Base-by-base conservation (phyloP, 495 filamentous ascomycete species). In the Penicillium diatomitis region DNA sequence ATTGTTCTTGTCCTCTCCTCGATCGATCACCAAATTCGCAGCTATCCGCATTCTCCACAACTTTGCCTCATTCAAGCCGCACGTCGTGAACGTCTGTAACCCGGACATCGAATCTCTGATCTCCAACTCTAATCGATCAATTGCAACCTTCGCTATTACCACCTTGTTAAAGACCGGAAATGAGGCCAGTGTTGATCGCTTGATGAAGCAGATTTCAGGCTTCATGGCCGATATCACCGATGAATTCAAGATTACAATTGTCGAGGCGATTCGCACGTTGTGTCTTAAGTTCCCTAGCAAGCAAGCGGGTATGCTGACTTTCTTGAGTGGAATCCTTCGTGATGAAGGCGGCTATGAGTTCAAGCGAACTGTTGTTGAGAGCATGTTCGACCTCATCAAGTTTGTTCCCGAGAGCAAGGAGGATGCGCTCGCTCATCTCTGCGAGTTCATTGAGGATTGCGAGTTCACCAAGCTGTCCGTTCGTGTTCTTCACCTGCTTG, bases 401-500 rank as follows among this genome's bases (percentile, higher is more conserved):
- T 99, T 97, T 63, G 92, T 97, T 4, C 92, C 94, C 4, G 92
- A 96, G 37, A 94, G 88, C 56, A 95, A 94, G 71, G 92, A 97
- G 72, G 94, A 99, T 62, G 90, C 94, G 20, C 81, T 99, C 34
- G 88, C 90, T 9, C 92, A 96, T 63, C 81, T 99, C 10, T 96
- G 91, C 70, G 92, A 99, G 63, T 99, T 99, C 67, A 97, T 99
- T 54, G 92, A 99, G 67, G 92, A 99, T 63, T 99, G 92, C 75
- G 92, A 99, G 60, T 99, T 96, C 66, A 96, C 92, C 11, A 99
- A 99, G 70, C 78, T 99, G 46, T 91, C 94, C 34, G 91, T 99
- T 42, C 82, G 94, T 39, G 89, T 97, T 51, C 72, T 99, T 35
- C 91, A 97, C 69, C 78, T 97, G 30, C 80, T 99, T 32, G 92